Conservation (phyloP, 2,329 filamentous ascomycete genomes). For the Pestalotiopsis sp. region DNA sequence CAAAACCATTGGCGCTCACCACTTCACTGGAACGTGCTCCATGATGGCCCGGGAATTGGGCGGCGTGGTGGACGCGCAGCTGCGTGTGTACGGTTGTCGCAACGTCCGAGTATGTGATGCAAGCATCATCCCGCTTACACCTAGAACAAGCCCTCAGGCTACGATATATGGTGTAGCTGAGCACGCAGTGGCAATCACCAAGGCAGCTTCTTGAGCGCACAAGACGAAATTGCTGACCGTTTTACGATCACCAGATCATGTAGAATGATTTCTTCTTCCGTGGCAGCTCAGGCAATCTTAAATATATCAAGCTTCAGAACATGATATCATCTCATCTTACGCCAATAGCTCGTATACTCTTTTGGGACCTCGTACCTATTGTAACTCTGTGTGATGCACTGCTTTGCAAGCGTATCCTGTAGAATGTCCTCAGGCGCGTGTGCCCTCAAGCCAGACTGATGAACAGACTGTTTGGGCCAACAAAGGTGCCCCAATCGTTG, state of each 20-base stretch:
- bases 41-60: not conserved
- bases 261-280: not conserved
- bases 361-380: not conserved
- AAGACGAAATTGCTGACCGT: not conserved
- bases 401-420: not conserved
- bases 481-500: conserved; percentile 28
- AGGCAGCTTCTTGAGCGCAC: not conserved
- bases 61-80: not conserved
- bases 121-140: not conserved
- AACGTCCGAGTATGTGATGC: not conserved
- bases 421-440: not conserved
- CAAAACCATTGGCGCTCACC: not conserved
- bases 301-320: no score
- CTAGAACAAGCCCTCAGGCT: not conserved
- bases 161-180: not conserved
- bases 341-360: not conserved
- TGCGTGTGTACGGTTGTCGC: not conserved
- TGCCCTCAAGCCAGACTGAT: conserved; percentile 21
- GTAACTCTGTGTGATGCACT: not conserved
- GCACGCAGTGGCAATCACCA: not conserved
- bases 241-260: not conserved
- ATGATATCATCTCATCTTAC: no score
- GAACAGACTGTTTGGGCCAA: conserved; percentile 27
- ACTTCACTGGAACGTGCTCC: conserved; percentile 3
- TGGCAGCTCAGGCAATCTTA: no score